Evolutionary conservation across 176 grass and related monocot genomes (phyloP).

Genomic region (Zizania latifolia): DNA sequence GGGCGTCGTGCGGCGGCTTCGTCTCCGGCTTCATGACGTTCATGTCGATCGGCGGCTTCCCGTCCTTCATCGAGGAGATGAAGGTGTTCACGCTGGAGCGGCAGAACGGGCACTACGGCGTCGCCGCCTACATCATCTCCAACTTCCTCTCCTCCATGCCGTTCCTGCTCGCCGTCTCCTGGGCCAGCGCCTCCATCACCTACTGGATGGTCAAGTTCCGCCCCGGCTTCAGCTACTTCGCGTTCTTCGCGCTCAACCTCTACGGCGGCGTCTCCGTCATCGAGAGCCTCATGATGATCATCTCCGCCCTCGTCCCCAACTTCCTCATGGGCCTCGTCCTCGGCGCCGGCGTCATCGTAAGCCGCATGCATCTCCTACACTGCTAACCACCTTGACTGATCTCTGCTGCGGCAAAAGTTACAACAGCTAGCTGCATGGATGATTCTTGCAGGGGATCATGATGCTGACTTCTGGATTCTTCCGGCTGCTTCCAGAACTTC

Average conservation of each 20-base stretch:
- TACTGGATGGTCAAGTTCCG: slow-evolving; percentile 89
- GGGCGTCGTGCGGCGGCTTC: slow-evolving; percentile 78
- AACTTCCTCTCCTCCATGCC: slow-evolving; percentile 95
- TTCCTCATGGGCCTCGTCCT: slow-evolving; percentile 91
- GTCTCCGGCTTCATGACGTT: slow-evolving; percentile 98
- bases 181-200: slow-evolving; percentile 64
- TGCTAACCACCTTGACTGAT: no score
- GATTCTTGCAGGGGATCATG: slow-evolving; percentile 74
- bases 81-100: slow-evolving; percentile 82
- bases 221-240: slow-evolving; percentile 57
- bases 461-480: slow-evolving; percentile 96
- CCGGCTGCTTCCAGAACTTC: slow-evolving; percentile 80
- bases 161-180: slow-evolving; percentile 58
- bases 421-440: no score
- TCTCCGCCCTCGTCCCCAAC: slow-evolving; percentile 86
- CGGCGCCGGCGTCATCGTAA: slow-evolving; percentile 86
- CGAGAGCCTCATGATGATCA: slow-evolving; percentile 99
- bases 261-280: slow-evolving; percentile 77
- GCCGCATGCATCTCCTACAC: no score
- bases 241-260: slow-evolving; percentile 67
- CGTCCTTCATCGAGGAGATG: slow-evolving; percentile 98
- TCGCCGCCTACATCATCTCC: slow-evolving; percentile 77
- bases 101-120: slow-evolving; percentile 84
- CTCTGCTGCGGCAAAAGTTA: no score
- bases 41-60: slow-evolving; percentile 99